A percentile compares a stretch with the other conserved stretches of the same genome.
phyloP scores from a whole-genome alignment of 208 protist species.

The Leishmania turanica region DNA sequence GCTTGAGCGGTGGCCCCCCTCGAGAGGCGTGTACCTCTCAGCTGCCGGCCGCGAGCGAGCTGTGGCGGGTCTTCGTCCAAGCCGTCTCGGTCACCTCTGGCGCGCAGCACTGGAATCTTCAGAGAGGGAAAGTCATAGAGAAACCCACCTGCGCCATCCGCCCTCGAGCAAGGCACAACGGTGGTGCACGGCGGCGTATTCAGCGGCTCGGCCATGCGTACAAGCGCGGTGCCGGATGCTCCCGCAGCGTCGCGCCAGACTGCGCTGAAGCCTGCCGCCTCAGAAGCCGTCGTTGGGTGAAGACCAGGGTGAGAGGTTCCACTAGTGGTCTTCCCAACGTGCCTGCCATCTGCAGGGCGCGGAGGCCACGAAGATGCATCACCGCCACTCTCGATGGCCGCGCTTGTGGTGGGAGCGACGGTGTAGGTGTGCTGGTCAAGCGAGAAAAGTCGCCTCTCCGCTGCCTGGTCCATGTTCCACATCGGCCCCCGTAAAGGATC shows the following conservation, averaged over 20 bases:
- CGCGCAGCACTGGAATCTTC: conserved; percentile 1
- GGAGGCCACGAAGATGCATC: background rate
- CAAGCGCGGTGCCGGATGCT: background rate
- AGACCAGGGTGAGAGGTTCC: background rate
- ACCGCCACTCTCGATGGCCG: background rate
- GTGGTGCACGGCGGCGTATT: background rate
- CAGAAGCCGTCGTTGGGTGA: background rate
- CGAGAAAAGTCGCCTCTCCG: background rate
- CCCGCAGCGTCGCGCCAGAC: background rate
- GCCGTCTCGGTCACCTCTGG: background rate
- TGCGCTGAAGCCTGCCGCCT: too few species aligned
- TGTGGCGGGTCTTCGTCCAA: background rate
- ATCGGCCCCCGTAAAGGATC: background rate
- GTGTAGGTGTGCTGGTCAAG: background rate
- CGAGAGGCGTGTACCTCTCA: background rate
- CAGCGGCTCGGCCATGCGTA: background rate
- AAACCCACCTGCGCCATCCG: background rate
- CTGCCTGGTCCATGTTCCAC: background rate
- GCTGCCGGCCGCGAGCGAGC: background rate
- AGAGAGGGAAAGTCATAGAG: conserved; percentile 5
- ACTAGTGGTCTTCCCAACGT: background rate
- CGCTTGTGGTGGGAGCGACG: background rate
- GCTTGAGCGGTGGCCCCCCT: background rate
- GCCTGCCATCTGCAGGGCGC: background rate
- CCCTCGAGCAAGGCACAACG: background rate